phyloP scores from a whole-genome alignment of 1,284 basidiomycete genomes.

The Exobasidium rhododendri region DNA sequence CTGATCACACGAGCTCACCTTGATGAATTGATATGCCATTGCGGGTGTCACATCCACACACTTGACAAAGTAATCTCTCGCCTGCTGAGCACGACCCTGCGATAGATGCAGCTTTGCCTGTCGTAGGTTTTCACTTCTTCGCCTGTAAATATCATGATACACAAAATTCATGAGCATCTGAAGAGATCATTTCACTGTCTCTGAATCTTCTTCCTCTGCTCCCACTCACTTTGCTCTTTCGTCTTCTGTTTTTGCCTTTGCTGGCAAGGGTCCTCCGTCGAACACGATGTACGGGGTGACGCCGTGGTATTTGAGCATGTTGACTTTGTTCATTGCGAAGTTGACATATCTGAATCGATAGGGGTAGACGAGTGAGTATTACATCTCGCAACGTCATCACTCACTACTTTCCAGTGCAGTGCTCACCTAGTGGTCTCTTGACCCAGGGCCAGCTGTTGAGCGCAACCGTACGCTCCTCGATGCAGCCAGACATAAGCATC shows the following conservation, averaged over 20 bases:
- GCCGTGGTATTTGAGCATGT: conserved; percentile 76
- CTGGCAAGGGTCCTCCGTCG: conserved; percentile 90
- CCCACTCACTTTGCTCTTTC: conserved; percentile 63
- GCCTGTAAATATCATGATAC: not conserved
- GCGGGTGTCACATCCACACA: conserved; percentile 93
- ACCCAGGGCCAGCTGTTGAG: conserved; percentile 78
- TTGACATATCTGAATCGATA: conserved; percentile 75
- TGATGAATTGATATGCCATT: conserved; percentile 96
- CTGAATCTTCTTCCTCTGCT: too few species aligned
- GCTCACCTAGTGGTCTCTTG: conserved; percentile 61
- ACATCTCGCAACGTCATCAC: not conserved
- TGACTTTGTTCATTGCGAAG: conserved; percentile 88
- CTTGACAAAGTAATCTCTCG: conserved; percentile 83
- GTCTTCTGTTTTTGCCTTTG: conserved; percentile 84
- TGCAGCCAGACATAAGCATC: conserved; percentile 98
- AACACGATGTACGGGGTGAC: conserved; percentile 91
- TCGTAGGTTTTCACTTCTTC: conserved; percentile 65
- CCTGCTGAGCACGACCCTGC: conserved; percentile 74
- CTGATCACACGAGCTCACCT: conserved; percentile 61
- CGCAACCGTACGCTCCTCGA: conserved; percentile 84
- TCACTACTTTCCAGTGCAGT: not conserved
- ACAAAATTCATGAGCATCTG: not conserved
- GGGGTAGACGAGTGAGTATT: conserved; percentile 2
- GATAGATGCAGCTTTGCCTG: conserved; percentile 70
- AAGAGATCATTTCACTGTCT: not conserved